Evolutionary conservation across 305 asterid species (phyloP).

Genomic region (Rubia peregrina): DNA sequence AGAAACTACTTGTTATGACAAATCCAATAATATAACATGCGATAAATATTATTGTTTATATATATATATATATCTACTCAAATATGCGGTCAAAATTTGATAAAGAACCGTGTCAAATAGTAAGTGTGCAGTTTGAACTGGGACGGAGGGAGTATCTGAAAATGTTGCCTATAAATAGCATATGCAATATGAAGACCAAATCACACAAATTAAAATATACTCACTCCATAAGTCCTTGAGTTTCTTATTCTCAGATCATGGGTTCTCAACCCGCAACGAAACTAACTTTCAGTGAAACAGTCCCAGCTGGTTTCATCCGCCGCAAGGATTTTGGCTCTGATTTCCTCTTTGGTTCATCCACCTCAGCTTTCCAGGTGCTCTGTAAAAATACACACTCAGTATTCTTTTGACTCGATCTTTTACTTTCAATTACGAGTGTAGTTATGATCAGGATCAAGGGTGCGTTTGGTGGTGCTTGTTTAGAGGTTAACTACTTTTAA

Average conservation of each 20-base stretch:
- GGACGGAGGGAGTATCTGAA: neutral
- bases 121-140: too few species aligned
- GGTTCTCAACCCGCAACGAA: neutral
- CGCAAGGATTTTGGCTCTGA: conserved; percentile 5
- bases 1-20: too few species aligned
- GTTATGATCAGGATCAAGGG: too few species aligned
- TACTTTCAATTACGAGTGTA: too few species aligned
- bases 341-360: conserved; percentile 12
- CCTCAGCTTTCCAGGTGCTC: conserved; percentile 11
- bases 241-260: neutral
- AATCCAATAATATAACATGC: too few species aligned
- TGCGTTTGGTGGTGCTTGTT: too few species aligned
- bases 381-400: neutral
- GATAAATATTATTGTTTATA: too few species aligned
- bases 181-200: neutral
- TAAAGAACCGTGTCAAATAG: too few species aligned
- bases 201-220: neutral
- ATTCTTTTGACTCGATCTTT: too few species aligned
- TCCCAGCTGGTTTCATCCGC: neutral
- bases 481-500: too few species aligned
- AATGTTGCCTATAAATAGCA: conserved; percentile 1
- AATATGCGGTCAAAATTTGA: too few species aligned
- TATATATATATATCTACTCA: too few species aligned
- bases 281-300: neutral
- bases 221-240: neutral